A percentile compares a stretch with the other conserved stretches of the same genome.
Evolutionary conservation across 2,329 filamentous ascomycete species (phyloP).

Genomic region (Xylaria multiplex): DNA sequence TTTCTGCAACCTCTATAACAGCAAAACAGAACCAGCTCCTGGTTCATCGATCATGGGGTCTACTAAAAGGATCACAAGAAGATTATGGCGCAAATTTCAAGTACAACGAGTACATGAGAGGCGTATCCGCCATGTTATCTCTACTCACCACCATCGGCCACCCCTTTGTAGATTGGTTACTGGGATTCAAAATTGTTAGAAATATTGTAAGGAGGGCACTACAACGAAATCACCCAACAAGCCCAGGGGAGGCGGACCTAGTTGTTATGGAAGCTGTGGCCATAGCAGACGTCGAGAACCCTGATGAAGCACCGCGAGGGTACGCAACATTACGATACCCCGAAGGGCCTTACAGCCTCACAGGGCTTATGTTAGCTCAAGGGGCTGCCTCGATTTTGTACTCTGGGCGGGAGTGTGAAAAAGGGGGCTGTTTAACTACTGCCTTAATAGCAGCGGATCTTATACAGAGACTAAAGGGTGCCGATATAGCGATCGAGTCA

Average conservation of each 20-base stretch:
- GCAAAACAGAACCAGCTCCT: too few species aligned
- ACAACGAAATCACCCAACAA: not conserved
- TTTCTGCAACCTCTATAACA: not conserved
- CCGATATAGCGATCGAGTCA: not conserved
- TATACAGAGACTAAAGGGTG: not conserved
- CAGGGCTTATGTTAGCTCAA: not conserved
- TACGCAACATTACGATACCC: not conserved
- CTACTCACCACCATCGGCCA: too few species aligned
- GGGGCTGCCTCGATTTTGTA: slow-evolving; percentile 4
- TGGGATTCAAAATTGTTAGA: too few species aligned
- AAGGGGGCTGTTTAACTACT: not conserved
- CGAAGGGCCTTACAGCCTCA: not conserved
- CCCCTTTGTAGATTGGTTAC: too few species aligned
- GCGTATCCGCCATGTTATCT: too few species aligned
- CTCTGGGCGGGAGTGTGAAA: not conserved
- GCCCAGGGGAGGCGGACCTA: not conserved
- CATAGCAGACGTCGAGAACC: not conserved
- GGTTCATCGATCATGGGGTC: too few species aligned
- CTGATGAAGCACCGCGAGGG: not conserved
- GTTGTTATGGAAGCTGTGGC: not conserved
- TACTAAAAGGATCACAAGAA: too few species aligned
- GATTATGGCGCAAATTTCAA: too few species aligned
- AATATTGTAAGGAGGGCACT: too few species aligned
- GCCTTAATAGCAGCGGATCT: not conserved
- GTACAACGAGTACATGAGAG: too few species aligned